These are phyloP conservation scores for Erysiphe pulchra DNA, from an alignment of 2,329 filamentous ascomycete genomes.

Conservation along the genomic window DNA sequence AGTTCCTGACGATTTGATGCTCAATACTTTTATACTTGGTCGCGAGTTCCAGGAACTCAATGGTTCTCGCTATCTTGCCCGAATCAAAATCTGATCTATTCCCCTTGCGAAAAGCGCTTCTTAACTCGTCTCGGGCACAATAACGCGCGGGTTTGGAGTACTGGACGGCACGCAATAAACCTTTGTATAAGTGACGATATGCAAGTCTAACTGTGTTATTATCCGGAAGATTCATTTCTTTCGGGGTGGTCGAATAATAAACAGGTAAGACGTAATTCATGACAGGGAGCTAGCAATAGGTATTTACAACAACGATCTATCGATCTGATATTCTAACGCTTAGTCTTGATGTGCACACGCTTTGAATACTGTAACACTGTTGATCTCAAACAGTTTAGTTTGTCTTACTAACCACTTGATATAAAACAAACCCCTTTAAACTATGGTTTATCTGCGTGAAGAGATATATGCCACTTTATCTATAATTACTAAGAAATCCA, in stretches of 20 bases:
- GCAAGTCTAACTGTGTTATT: conserved; percentile 24
- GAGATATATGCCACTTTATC: no score
- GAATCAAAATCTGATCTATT: conserved; percentile 20
- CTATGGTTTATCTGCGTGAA: no score
- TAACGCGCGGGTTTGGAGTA: conserved; percentile 44
- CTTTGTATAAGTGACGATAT: conserved; percentile 45
- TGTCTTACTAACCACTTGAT: no score
- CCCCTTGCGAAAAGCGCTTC: conserved; percentile 30
- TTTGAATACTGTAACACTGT: no score
- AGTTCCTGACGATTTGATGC: conserved; percentile 44
- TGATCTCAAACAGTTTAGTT: no score
- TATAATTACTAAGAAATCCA: no score
- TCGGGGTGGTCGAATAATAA: background rate
- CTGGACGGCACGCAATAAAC: conserved; percentile 41
- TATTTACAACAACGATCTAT: conserved; percentile 13
- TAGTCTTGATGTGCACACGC: no score
- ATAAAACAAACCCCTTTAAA: no score
- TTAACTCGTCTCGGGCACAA: conserved; percentile 31
- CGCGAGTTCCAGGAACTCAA: conserved; percentile 45
- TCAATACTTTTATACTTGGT: conserved; percentile 37
- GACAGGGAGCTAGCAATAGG: conserved; percentile 15
- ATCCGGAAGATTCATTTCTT: background rate
- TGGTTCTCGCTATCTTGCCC: conserved; percentile 32
- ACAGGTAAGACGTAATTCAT: conserved; percentile 12
- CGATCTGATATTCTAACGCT: background rate